Conservation (phyloP, 371 early-diverging fungal species). For the Mortierella sp. region DNA sequence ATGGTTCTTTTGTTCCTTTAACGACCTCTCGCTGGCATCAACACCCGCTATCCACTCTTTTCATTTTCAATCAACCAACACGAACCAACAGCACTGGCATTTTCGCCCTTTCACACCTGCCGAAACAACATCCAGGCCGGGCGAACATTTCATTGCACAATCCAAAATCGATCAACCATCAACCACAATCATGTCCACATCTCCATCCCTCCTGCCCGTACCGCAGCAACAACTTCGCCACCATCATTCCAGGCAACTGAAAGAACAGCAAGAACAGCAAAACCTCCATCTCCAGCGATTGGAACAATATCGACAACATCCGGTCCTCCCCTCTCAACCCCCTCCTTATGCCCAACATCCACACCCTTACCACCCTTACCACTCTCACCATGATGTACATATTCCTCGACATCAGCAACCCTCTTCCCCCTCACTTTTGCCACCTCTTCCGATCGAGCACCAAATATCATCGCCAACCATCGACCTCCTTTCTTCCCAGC, state of each 20-base stretch:
- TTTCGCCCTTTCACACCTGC: too few relatives aligned
- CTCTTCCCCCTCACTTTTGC: slow-evolving; percentile 2
- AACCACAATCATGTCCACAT: background rate
- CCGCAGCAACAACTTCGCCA: background rate
- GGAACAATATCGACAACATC: background rate
- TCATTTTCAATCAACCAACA: background rate
- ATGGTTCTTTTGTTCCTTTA: background rate
- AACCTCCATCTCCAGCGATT: background rate
- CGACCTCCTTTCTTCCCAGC: background rate
- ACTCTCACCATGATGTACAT: background rate
- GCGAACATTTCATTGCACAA: background rate
- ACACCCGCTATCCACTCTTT: background rate
- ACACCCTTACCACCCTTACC: background rate
- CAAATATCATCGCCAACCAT: background rate
- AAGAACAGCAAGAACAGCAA: background rate
- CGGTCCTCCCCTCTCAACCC: background rate
- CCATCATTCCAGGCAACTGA: background rate
- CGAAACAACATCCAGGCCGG: background rate
- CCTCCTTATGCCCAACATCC: background rate
- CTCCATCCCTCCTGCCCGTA: background rate
- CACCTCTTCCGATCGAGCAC: background rate
- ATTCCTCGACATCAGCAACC: background rate
- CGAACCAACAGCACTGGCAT: background rate
- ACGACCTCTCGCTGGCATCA: background rate
- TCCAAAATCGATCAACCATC: background rate